phyloP scores from a whole-genome alignment of 2,329 filamentous ascomycete species.

The Penicillium sp. region DNA sequence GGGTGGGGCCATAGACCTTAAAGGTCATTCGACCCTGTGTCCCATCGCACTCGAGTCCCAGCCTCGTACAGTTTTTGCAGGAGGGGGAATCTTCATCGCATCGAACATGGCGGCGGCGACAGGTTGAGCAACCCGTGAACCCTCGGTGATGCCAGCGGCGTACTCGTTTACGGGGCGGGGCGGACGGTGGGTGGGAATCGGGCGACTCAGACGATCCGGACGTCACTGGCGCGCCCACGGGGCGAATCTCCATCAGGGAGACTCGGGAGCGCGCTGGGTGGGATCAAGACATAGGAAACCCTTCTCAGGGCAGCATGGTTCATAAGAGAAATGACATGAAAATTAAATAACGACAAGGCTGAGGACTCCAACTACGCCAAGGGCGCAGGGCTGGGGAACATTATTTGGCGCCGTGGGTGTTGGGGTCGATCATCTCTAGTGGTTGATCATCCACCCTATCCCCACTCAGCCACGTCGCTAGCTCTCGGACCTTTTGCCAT shows the following conservation, averaged over 20 bases:
- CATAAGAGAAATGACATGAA: background rate
- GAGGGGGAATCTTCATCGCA: slow-evolving; percentile 39
- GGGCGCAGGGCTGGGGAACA: background rate
- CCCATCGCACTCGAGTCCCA: slow-evolving; percentile 35
- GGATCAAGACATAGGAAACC: slow-evolving; percentile 24
- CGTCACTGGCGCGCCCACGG: slow-evolving; percentile 1
- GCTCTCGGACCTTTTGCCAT: background rate
- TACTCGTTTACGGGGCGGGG: slow-evolving; percentile 33
- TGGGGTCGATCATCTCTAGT: slow-evolving; percentile 2
- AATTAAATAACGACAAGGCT: slow-evolving; percentile 4
- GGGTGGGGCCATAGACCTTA: slow-evolving; percentile 37
- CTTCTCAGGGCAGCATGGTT: slow-evolving; percentile 2
- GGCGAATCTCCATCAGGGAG: slow-evolving; percentile 4
- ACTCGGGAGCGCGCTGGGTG: slow-evolving; percentile 3
- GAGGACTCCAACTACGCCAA: slow-evolving; percentile 1
- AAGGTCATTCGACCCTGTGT: slow-evolving; percentile 40
- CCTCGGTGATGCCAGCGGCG: slow-evolving; percentile 44
- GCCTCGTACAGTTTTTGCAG: slow-evolving; percentile 40
- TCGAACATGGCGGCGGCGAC: slow-evolving; percentile 41
- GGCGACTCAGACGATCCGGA: slow-evolving; percentile 3
- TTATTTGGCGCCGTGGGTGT: background rate
- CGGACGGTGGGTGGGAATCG: slow-evolving; percentile 5
- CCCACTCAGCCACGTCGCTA: slow-evolving; percentile 1
- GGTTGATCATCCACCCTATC: background rate
- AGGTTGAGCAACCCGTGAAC: slow-evolving; percentile 44